Conservation (phyloP, 2,329 filamentous ascomycete species). For the Colletotrichum ledebouriae region DNA sequence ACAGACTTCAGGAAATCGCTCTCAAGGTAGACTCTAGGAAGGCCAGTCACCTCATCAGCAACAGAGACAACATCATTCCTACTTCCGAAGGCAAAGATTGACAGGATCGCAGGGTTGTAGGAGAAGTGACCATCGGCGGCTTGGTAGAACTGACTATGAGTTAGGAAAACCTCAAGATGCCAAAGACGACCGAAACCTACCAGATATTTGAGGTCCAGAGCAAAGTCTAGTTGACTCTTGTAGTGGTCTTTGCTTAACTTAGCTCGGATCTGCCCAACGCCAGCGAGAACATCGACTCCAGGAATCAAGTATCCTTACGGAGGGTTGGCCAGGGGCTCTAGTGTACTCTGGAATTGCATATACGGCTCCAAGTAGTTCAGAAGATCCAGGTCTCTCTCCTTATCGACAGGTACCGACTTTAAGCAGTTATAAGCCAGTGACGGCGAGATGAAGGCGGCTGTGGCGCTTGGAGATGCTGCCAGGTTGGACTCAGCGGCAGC, state of each 20-base stretch:
- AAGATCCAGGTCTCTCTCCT: conserved; percentile 33
- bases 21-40: conserved; percentile 35
- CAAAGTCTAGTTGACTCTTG: conserved; percentile 40
- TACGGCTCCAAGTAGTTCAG: conserved; percentile 44
- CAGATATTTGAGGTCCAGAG: conserved; percentile 37
- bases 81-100: conserved; percentile 32
- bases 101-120: conserved; percentile 41
- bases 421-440: conserved; percentile 39
- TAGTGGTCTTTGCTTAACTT: conserved; percentile 41
- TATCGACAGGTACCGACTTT: conserved; percentile 36
- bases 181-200: background rate
- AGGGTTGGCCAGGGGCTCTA: conserved; percentile 41
- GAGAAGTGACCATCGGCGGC: conserved; percentile 42
- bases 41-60: conserved; percentile 32
- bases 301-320: conserved; percentile 43
- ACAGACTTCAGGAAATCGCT: conserved; percentile 21
- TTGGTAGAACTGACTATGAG: conserved; percentile 3
- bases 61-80: conserved; percentile 39
- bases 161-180: background rate
- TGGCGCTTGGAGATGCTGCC: background rate
- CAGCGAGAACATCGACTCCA: conserved; percentile 42
- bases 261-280: conserved; percentile 39
- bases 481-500: conserved; percentile 16
- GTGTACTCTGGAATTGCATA: conserved; percentile 42
- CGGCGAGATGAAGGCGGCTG: background rate